A percentile compares a stretch with the other conserved stretches of the same genome.
These are phyloP conservation scores for Plantago ovata DNA, from an alignment of 257 asterid genomes.

Conservation along the genomic window DNA sequence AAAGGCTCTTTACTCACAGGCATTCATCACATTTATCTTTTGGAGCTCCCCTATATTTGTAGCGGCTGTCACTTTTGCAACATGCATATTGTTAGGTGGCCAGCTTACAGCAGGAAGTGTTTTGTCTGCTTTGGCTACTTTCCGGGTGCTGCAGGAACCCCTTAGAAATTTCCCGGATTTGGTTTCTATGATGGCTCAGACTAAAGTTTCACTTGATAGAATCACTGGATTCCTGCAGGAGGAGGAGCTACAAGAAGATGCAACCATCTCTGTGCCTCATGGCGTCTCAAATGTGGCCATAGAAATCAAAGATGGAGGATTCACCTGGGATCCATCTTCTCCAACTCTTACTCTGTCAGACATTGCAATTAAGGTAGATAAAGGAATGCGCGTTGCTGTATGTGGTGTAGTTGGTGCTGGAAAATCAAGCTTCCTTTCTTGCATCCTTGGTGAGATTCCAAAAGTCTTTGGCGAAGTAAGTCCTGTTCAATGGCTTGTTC, in stretches of 20 bases:
- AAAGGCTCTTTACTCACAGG: slow-evolving; percentile 68
- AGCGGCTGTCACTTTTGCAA: slow-evolving; percentile 64
- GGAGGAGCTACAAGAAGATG: slow-evolving; percentile 64
- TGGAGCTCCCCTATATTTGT: slow-evolving; percentile 85
- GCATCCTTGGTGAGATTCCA: slow-evolving; percentile 78
- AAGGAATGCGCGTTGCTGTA: slow-evolving; percentile 76
- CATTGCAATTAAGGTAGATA: slow-evolving; percentile 43
- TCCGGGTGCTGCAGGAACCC: slow-evolving; percentile 72
- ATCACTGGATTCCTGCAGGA: slow-evolving; percentile 57
- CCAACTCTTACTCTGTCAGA: slow-evolving; percentile 46
- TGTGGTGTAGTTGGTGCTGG: slow-evolving; percentile 83
- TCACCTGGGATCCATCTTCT: slow-evolving; percentile 55
- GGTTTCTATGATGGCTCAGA: slow-evolving; percentile 87
- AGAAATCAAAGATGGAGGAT: slow-evolving; percentile 57
- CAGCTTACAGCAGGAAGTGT: slow-evolving; percentile 77
- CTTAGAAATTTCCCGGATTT: slow-evolving; percentile 71
- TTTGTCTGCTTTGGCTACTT: slow-evolving; percentile 75
- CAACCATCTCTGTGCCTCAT: slow-evolving; percentile 44
- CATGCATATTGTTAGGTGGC: slow-evolving; percentile 64
- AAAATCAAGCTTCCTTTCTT: slow-evolving; percentile 71
- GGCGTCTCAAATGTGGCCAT: slow-evolving; percentile 43
- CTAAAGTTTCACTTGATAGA: slow-evolving; percentile 73
- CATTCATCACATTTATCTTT: slow-evolving; percentile 65
- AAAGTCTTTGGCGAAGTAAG: slow-evolving; percentile 72
- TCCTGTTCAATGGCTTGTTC: slow-evolving; percentile 18